These are phyloP conservation scores for Sugiyamaella neomexicana DNA, from an alignment of 1,139 yeast genomes.

Conservation along the genomic window DNA sequence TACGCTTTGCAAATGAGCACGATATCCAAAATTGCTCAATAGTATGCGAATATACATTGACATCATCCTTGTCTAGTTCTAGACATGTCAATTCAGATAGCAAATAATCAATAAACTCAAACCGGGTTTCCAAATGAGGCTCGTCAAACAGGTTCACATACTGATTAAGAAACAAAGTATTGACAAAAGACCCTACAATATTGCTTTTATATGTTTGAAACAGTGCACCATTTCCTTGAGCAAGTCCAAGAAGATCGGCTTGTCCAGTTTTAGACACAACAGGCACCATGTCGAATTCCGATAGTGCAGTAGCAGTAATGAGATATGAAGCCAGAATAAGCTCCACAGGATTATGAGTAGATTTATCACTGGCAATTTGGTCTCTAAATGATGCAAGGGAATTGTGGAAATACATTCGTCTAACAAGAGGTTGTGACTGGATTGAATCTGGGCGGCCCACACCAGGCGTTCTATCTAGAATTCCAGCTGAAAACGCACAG, in stretches of 20 bases:
- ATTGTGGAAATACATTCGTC: slow-evolving; percentile 7
- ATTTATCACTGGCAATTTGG: slow-evolving; percentile 11
- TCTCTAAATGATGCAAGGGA: slow-evolving; percentile 11
- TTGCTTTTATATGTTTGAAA: slow-evolving; percentile 5
- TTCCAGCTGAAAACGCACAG: slow-evolving; percentile 12
- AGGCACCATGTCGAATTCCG: slow-evolving; percentile 13
- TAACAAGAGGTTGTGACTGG: background rate
- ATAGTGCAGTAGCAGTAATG: slow-evolving; percentile 6
- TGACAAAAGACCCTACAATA: background rate
- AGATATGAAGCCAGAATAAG: slow-evolving; percentile 16
- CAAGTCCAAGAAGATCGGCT: slow-evolving; percentile 13
- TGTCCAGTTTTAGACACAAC: slow-evolving; percentile 16
- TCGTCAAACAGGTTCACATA: background rate
- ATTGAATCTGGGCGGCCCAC: background rate
- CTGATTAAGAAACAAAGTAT: background rate
- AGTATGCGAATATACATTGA: background rate
- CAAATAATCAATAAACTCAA: slow-evolving; percentile 14
- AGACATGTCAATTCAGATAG: background rate
- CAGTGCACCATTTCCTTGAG: slow-evolving; percentile 13
- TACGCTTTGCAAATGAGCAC: background rate
- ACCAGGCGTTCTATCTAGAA: slow-evolving; percentile 1
- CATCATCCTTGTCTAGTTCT: background rate
- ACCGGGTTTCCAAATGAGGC: background rate
- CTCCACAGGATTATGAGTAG: slow-evolving; percentile 14
- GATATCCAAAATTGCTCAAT: background rate